phyloP scores from a whole-genome alignment of 2,329 filamentous ascomycete species.

The Pyrenochaeta sp. region DNA sequence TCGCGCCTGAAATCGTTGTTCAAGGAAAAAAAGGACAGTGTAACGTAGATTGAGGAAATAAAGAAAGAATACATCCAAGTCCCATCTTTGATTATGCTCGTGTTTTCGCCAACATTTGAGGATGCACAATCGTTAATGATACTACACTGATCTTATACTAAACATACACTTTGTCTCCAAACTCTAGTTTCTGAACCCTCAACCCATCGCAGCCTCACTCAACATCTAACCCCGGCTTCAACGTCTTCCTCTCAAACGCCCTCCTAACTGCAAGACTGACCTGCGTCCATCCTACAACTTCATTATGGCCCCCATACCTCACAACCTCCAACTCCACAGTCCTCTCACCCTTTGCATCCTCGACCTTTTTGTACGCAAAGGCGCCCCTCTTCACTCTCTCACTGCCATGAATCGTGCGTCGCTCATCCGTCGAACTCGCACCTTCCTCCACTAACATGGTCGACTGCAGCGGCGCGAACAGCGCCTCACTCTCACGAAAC shows the following conservation, averaged over 20 bases:
- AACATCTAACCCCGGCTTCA: constrained; percentile 36
- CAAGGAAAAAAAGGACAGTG: too few species aligned
- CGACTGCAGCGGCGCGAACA: constrained; percentile 37
- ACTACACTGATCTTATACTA: too few species aligned
- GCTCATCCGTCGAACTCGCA: constrained; percentile 32
- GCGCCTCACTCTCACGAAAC: constrained; percentile 67
- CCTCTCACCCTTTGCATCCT: constrained; percentile 36
- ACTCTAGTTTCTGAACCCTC: too few species aligned
- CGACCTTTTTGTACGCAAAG: constrained; percentile 45
- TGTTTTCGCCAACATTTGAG: too few species aligned
- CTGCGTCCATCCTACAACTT: constrained; percentile 71
- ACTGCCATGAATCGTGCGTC: constrained; percentile 41
- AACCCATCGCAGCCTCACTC: constrained; percentile 28
- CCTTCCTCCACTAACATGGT: constrained; percentile 42
- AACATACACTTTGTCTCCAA: too few species aligned
- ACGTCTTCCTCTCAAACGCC: constrained; percentile 65
- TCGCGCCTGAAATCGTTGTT: too few species aligned
- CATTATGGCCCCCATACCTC: constrained; percentile 67
- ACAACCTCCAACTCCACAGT: constrained; percentile 54
- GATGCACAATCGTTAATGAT: too few species aligned
- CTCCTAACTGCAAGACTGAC: constrained; percentile 71
- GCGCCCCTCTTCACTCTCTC: constrained; percentile 45
- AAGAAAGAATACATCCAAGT: too few species aligned
- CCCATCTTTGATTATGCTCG: too few species aligned
- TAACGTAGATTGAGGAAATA: too few species aligned